Conservation (phyloP, 2,329 filamentous ascomycete genomes). For the Cucurbitaria berberidis region DNA sequence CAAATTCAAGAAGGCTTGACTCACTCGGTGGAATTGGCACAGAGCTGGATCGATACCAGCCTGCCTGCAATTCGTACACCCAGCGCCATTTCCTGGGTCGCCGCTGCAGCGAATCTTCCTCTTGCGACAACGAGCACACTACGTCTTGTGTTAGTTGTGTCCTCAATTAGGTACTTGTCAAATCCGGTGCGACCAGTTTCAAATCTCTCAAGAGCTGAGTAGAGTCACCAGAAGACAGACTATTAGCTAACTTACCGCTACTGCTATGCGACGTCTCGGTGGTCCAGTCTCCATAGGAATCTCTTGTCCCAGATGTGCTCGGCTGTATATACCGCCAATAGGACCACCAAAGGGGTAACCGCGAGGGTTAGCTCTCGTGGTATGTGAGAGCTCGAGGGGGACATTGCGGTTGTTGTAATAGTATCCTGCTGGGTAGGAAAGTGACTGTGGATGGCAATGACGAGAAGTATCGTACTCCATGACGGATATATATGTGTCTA, state of each 20-base stretch:
- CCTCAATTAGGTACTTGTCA: background rate
- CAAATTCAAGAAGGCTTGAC: background rate
- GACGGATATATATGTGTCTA: conserved; percentile 11
- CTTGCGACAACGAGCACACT: conserved; percentile 91
- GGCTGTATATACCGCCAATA: conserved; percentile 19
- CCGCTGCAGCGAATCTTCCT: conserved; percentile 96
- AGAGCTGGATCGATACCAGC: conserved; percentile 66
- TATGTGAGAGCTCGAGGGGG: conserved; percentile 24
- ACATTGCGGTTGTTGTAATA: conserved; percentile 34
- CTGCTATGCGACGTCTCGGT: conserved; percentile 58
- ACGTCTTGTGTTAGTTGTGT: conserved; percentile 5
- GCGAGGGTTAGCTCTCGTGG: conserved; percentile 31
- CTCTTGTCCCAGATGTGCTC: conserved; percentile 19
- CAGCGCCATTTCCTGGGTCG: conserved; percentile 74
- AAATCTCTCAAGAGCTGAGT: background rate
- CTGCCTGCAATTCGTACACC: conserved; percentile 83
- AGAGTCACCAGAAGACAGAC: background rate
- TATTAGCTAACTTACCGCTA: conserved; percentile 40
- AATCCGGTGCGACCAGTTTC: background rate
- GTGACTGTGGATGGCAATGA: conserved; percentile 21
- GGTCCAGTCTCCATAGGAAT: conserved; percentile 43
- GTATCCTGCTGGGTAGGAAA: conserved; percentile 18
- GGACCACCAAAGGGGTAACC: conserved; percentile 32
- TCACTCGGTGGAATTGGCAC: conserved; percentile 82
- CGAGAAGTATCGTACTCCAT: conserved; percentile 22